Evolutionary conservation across 768 basidiomycete genomes (phyloP), one percentile per base, ranked within the genome.

Genomic region (Lactarius deliciosus): DNA sequence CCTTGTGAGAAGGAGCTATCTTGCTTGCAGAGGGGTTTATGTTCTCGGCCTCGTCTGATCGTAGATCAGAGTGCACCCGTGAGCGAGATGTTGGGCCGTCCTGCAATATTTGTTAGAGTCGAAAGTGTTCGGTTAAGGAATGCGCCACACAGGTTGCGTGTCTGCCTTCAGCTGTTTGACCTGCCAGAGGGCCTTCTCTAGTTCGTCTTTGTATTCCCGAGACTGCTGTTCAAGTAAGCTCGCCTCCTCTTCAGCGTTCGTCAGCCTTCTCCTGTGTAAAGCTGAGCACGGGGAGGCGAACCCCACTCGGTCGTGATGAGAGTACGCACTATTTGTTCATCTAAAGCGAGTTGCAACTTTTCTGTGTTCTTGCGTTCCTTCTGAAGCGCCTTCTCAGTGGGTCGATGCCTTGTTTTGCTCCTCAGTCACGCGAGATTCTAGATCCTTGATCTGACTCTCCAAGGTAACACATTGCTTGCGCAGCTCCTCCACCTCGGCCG

Each of bases 381-480:
- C 61, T 71, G 68, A 64, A 64, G 36, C 34, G 66, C 63, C 60
- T 64, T 73, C 56, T 68, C 64, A n/a, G 16, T 70, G 47, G 9
- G 36, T 57, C 20, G 43, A 69, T 54, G 63, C 69, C 22, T 65
- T 73, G n/a, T 72, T 68, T 63, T 76, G 74, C 20, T 74, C 64
- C 34, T 78, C 76, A 34, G 69, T 68, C 25, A 80, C 68, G 30
- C 71, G 75, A 20, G 64, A 67, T 69, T 81, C 80, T 9, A 86
- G 74, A 45, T 84, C 81, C 63, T 79, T 77, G 18, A 86, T 77
- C 63, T 84, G 77, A 3, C 82, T 75, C 64, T 91, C 87, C 13
- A 91, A 78, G 38, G 86, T 82, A 11, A 81, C 76, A 11, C 83
- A 82, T 63, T 80, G 77, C 72, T 85, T 86, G 50, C 85, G 81